Percentiles rank a stretch among this genome's conserved stretches.
Conservation (phyloP, 176 grass and related monocot genomes). For the Carex parvula region DNA sequence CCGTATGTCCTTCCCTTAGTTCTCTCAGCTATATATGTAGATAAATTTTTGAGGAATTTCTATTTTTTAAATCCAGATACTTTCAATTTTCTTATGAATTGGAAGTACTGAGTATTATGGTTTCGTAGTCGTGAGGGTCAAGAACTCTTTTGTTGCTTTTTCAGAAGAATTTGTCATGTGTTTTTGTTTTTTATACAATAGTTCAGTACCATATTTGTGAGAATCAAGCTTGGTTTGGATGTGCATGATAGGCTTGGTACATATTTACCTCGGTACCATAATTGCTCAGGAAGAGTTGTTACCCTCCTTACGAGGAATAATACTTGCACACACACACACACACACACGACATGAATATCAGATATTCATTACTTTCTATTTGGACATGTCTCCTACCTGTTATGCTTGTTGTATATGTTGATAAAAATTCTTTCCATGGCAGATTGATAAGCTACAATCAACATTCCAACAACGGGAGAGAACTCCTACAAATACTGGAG, state of each 20-base stretch:
- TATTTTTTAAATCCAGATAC: background rate
- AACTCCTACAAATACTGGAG: constrained; percentile 67
- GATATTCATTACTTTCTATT: background rate
- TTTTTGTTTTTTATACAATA: background rate
- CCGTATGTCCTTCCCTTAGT: constrained; percentile 40
- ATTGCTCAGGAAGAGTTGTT: background rate
- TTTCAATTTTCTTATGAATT: background rate
- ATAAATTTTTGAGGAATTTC: constrained; percentile 1
- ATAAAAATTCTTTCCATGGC: constrained; percentile 9
- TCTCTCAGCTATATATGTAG: background rate
- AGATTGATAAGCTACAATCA: constrained; percentile 81
- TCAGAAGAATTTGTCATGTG: background rate
- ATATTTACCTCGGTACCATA: background rate
- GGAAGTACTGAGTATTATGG: background rate
- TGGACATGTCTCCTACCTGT: background rate
- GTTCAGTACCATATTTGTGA: background rate
- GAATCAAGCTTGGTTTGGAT: background rate
- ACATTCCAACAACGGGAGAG: constrained; percentile 80
- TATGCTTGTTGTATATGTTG: background rate
- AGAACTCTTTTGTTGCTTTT: background rate
- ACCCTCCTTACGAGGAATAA: background rate
- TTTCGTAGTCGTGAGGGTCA: background rate
- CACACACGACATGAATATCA: background rate
- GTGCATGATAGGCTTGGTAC: background rate
- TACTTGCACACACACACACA: background rate